Evolutionary conservation across 2,329 filamentous ascomycete species (phyloP).

Genomic region (Sclerotinia borealis): DNA sequence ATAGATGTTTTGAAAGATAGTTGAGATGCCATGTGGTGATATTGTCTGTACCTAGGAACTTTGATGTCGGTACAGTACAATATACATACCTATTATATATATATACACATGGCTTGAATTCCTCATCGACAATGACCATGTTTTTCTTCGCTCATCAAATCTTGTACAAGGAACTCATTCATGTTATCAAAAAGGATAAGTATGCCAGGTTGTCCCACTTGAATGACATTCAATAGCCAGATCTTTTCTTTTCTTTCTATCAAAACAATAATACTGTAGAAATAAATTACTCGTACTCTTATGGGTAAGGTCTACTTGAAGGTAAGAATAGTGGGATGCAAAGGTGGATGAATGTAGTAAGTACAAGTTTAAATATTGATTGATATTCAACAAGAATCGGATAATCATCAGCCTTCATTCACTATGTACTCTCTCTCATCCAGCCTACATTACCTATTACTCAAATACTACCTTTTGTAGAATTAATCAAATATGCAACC

Average conservation of each 20-base stretch:
- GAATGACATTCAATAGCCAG: background rate
- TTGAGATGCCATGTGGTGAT: background rate
- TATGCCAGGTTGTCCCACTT: background rate
- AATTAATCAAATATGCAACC: background rate
- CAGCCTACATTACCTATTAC: background rate
- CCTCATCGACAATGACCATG: background rate
- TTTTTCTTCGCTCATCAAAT: background rate
- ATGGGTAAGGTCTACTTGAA: background rate
- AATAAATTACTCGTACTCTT: no score
- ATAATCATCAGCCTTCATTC: background rate
- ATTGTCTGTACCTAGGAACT: background rate
- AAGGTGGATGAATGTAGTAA: background rate
- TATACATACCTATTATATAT: no score
- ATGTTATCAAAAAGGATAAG: background rate
- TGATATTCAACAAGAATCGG: background rate
- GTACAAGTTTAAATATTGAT: no score
- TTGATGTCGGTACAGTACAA: background rate
- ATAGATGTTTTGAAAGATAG: background rate
- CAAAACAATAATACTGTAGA: no score
- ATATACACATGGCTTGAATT: background rate
- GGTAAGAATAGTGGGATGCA: conserved; percentile 1
- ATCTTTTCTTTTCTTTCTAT: background rate
- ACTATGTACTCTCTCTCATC: background rate
- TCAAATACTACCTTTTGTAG: background rate
- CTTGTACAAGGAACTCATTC: background rate